These are phyloP conservation scores for Sarocladium kiliense DNA, from an alignment of 2,329 filamentous ascomycete species.

Conservation along the genomic window DNA sequence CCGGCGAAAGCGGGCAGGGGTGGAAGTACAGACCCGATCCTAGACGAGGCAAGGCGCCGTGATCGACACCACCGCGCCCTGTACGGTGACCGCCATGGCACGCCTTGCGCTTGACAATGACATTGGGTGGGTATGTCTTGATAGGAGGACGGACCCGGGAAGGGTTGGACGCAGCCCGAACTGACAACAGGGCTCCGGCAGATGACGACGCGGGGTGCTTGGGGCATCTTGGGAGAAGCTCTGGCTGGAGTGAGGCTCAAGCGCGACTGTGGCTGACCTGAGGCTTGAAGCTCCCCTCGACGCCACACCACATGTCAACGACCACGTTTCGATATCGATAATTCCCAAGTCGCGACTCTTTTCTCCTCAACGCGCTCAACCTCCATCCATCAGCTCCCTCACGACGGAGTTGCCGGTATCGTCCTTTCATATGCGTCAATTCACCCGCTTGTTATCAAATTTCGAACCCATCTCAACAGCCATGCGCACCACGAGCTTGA, in stretches of 20 bases:
- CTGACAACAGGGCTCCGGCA: background rate
- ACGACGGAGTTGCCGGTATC: background rate
- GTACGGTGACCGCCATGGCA: too few species aligned
- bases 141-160: too few species aligned
- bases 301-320: background rate
- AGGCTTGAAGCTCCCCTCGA: background rate
- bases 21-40: background rate
- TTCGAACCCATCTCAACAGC: background rate
- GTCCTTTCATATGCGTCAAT: background rate
- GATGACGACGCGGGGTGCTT: too few species aligned
- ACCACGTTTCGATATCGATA: constrained; percentile 7
- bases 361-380: background rate
- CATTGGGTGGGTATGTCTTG: too few species aligned
- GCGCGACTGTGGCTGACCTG: background rate
- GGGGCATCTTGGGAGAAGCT: too few species aligned
- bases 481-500: background rate
- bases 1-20: background rate
- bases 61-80: background rate
- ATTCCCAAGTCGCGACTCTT: background rate
- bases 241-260: background rate
- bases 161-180: too few species aligned
- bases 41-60: background rate
- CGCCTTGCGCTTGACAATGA: too few species aligned
- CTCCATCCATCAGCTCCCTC: background rate
- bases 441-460: background rate